phyloP scores from a whole-genome alignment of 2,329 filamentous ascomycete species.

The Penicillium glabrum region DNA sequence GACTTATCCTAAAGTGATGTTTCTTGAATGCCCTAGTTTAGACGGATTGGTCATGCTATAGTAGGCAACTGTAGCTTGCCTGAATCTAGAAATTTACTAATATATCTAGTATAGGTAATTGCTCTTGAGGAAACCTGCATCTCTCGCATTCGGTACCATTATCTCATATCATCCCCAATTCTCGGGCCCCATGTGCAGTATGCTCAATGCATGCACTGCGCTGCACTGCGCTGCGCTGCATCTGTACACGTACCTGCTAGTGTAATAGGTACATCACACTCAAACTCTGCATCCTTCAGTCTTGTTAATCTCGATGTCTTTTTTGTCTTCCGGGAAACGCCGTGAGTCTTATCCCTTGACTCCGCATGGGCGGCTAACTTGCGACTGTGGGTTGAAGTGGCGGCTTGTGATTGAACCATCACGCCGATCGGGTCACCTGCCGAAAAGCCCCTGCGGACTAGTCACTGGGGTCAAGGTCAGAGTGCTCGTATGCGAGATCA shows the following conservation, averaged over 20 bases:
- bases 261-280: not conserved
- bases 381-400: not conserved
- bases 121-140: not conserved
- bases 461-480: not conserved
- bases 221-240: not conserved
- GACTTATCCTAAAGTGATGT: not conserved
- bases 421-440: not conserved
- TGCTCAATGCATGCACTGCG: not conserved
- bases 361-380: conserved; percentile 1
- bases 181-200: not conserved
- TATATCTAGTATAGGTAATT: too few species aligned
- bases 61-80: too few species aligned
- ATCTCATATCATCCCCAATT: not conserved
- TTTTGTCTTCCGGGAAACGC: not conserved
- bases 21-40: not conserved
- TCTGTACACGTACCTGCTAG: not conserved
- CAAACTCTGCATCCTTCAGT: not conserved
- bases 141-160: not conserved
- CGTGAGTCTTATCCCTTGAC: not conserved
- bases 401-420: not conserved
- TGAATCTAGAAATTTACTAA: too few species aligned
- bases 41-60: not conserved
- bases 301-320: not conserved
- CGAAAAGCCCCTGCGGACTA: not conserved
- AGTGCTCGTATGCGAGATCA: not conserved